phyloP scores from a whole-genome alignment of 1,139 yeast species.

The Protomyces inouyei region DNA sequence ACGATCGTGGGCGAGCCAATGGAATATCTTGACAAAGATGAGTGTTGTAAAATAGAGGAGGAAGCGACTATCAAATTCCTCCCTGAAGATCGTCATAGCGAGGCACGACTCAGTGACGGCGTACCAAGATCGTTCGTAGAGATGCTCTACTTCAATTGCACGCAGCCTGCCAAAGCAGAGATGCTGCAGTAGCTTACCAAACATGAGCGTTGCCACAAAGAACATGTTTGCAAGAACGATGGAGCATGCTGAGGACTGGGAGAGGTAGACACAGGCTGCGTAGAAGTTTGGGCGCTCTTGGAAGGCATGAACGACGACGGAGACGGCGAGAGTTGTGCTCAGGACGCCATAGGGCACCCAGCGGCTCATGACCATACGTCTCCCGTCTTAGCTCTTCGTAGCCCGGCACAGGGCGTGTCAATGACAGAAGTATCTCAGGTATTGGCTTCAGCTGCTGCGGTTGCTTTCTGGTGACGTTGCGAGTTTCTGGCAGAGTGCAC shows the following conservation, averaged over 20 bases:
- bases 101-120: constrained; percentile 64
- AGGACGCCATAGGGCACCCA: neutral
- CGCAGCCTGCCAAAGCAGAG: constrained; percentile 72
- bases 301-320: constrained; percentile 40
- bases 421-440: too few relatives aligned
- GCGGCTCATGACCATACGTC: neutral
- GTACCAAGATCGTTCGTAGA: constrained; percentile 61
- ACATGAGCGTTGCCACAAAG: constrained; percentile 42
- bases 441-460: too few relatives aligned
- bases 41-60: constrained; percentile 41
- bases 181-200: constrained; percentile 48
- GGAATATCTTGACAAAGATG: constrained; percentile 62
- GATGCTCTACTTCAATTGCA: constrained; percentile 68
- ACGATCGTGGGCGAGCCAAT: constrained; percentile 57
- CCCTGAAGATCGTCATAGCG: constrained; percentile 57
- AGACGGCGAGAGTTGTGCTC: constrained; percentile 37
- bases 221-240: constrained; percentile 45
- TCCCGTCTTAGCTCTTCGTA: too few relatives aligned
- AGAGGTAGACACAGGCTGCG: constrained; percentile 46
- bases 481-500: too few relatives aligned
- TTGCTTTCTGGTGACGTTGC: too few relatives aligned
- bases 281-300: constrained; percentile 44
- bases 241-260: constrained; percentile 45
- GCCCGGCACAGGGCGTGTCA: too few relatives aligned
- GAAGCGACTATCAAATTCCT: constrained; percentile 53